Percentiles rank a stretch among this genome's conserved stretches.
These are phyloP conservation scores for Aspergillus sp. DNA, from an alignment of 2,329 filamentous ascomycete species.

Conservation along the genomic window DNA sequence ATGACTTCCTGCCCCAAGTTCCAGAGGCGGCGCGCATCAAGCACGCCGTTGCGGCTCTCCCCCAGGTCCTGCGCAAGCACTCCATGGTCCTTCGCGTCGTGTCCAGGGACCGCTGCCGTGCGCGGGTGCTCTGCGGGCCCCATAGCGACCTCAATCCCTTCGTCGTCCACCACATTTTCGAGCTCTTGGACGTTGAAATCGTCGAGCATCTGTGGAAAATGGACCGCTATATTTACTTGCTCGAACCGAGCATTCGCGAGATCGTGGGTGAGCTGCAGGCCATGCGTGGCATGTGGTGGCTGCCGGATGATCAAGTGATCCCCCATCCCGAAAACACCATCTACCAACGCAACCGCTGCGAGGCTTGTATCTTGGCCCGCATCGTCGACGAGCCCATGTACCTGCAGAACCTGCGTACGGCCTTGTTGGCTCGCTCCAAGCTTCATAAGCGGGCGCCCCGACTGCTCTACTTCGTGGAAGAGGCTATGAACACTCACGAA, in stretches of 20 bases:
- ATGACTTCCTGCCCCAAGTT: neutral
- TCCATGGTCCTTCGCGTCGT: conserved; percentile 13
- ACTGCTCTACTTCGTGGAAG: conserved; percentile 30
- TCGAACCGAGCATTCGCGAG: conserved; percentile 10
- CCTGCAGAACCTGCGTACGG: conserved; percentile 30
- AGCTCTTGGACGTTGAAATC: conserved; percentile 24
- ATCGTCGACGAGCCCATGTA: conserved; percentile 24
- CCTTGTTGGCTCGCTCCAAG: conserved; percentile 27
- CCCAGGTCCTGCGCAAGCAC: conserved; percentile 8
- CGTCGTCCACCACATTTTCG: conserved; percentile 19
- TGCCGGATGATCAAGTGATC: neutral
- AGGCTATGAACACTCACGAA: conserved; percentile 21
- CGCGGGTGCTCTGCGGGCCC: conserved; percentile 20
- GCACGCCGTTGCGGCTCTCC: conserved; percentile 12
- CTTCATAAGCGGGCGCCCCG: conserved; percentile 16
- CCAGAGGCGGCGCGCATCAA: conserved; percentile 3
- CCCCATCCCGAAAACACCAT: neutral
- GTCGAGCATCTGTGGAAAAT: conserved; percentile 21
- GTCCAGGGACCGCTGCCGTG: conserved; percentile 15
- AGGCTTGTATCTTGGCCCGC: conserved; percentile 38
- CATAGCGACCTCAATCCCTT: conserved; percentile 25
- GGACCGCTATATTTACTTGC: conserved; percentile 15
- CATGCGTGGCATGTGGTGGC: conserved; percentile 34
- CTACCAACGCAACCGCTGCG: conserved; percentile 32
- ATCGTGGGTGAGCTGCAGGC: conserved; percentile 21